These are phyloP conservation scores for Striga hermonthica DNA, from an alignment of 305 asterid species.

Conservation along the genomic window DNA sequence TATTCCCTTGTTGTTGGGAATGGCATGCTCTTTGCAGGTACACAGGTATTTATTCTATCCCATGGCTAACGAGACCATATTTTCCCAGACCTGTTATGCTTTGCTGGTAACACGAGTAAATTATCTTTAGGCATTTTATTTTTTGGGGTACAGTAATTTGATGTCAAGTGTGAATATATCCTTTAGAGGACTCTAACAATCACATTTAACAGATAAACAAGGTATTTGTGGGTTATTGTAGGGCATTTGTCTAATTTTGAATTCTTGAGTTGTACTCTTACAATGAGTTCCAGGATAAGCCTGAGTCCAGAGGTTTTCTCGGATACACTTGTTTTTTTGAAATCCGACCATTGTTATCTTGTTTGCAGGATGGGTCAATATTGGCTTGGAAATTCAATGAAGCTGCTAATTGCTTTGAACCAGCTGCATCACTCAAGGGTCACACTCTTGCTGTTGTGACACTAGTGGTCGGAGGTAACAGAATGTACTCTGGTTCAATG, in stretches of 20 bases:
- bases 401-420: slow-evolving; percentile 73
- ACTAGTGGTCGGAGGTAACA: slow-evolving; percentile 76
- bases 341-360: slow-evolving; percentile 28
- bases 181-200: too few species aligned
- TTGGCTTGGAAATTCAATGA: slow-evolving; percentile 86
- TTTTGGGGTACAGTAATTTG: too few species aligned
- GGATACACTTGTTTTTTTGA: slow-evolving; percentile 4
- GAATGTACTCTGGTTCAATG: slow-evolving; percentile 91
- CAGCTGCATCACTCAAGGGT: slow-evolving; percentile 79
- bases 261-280: slow-evolving; percentile 16
- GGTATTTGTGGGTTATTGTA: background rate
- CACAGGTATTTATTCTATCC: slow-evolving; percentile 57
- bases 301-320: too few species aligned
- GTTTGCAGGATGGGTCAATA: slow-evolving; percentile 77
- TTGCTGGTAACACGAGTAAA: background rate
- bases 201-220: slow-evolving; percentile 2
- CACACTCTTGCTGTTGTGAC: slow-evolving; percentile 88
- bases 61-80: slow-evolving; percentile 9
- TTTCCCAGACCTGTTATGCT: slow-evolving; percentile 8
- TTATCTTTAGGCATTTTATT: slow-evolving; percentile 17
- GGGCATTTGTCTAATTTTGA: slow-evolving; percentile 2
- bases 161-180: too few species aligned
- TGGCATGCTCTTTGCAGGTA: slow-evolving; percentile 83
- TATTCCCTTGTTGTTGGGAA: slow-evolving; percentile 82
- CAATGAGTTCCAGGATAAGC: too few species aligned